A percentile compares a stretch with the other conserved stretches of the same genome.
Conservation (phyloP, 1,284 basidiomycete species). For the Mycosarcoma maydis region DNA sequence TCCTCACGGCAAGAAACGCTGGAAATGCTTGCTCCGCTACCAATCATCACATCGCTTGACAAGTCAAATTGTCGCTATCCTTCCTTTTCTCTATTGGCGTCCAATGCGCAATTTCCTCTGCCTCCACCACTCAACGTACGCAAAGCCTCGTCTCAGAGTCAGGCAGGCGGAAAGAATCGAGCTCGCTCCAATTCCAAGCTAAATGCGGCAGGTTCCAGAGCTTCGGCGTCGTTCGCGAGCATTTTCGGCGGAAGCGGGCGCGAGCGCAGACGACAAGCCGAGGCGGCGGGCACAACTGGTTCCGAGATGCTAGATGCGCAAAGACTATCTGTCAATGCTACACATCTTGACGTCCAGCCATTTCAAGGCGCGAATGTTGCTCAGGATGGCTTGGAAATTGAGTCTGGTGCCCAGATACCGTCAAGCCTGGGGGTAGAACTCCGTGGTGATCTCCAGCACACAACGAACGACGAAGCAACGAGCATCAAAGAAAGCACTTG, state of each 20-base stretch:
- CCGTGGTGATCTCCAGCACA: neutral
- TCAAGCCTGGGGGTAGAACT: slow-evolving; percentile 4
- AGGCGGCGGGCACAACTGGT: neutral
- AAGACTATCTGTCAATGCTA: slow-evolving; percentile 2
- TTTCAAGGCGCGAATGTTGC: neutral
- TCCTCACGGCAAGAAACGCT: slow-evolving; percentile 70
- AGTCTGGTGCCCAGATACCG: neutral
- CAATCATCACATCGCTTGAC: slow-evolving; percentile 65
- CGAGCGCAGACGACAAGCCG: slow-evolving; percentile 15
- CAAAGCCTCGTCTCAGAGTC: slow-evolving; percentile 6
- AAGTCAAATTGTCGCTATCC: slow-evolving; percentile 8
- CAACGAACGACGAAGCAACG: neutral
- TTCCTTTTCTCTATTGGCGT: slow-evolving; percentile 47
- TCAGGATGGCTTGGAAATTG: neutral
- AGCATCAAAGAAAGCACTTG: neutral
- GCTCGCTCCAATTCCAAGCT: slow-evolving; percentile 25
- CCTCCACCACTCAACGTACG: slow-evolving; percentile 72
- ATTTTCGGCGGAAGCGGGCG: slow-evolving; percentile 40
- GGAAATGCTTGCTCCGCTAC: slow-evolving; percentile 68
- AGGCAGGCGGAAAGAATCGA: neutral
- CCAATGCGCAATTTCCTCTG: slow-evolving; percentile 74
- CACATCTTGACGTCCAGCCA: neutral
- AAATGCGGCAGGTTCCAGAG: slow-evolving; percentile 9
- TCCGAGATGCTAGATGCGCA: slow-evolving; percentile 16
- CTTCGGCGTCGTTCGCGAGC: slow-evolving; percentile 43